Evolutionary conservation across 129 eudicot genomes (phyloP).

Genomic region (Pulicaria dysenterica): DNA sequence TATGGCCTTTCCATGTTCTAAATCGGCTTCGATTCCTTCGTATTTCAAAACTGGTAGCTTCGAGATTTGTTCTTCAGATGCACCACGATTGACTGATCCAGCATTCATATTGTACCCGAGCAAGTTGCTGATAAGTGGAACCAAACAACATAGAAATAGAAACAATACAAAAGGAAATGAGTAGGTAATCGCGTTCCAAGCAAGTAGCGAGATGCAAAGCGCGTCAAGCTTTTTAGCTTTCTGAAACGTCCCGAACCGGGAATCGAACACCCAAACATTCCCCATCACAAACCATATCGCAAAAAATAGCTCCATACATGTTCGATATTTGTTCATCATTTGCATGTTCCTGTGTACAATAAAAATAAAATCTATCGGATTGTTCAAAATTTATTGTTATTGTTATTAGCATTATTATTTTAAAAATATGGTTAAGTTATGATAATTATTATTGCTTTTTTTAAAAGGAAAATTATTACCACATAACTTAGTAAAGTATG

Average conservation of each 20-base stretch:
- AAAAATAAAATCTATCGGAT: neutral
- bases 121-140: conserved; percentile 72
- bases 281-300: conserved; percentile 99
- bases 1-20: conserved; percentile 49
- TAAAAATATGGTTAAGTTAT: too few relatives aligned
- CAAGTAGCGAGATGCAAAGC: conserved; percentile 67
- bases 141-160: conserved; percentile 77
- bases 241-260: conserved; percentile 66
- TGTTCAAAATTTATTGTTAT: too few relatives aligned
- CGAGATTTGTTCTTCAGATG: conserved; percentile 78
- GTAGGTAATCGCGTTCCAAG: conserved; percentile 90
- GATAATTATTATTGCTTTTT: too few relatives aligned
- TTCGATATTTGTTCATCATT: conserved; percentile 58
- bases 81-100: conserved; percentile 68
- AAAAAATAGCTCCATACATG: conserved; percentile 66
- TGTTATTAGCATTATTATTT: too few relatives aligned
- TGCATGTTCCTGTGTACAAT: conserved; percentile 51
- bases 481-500: too few relatives aligned
- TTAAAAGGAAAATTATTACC: too few relatives aligned
- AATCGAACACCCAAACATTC: conserved; percentile 89
- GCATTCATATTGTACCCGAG: conserved; percentile 87
- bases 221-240: conserved; percentile 69
- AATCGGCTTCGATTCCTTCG: conserved; percentile 40
- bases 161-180: conserved; percentile 88
- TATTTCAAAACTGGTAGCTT: conserved; percentile 62